Percentiles rank a stretch among this genome's conserved stretches.
Conservation (phyloP, 495 filamentous ascomycete genomes). For the Neurospora intermedia region DNA sequence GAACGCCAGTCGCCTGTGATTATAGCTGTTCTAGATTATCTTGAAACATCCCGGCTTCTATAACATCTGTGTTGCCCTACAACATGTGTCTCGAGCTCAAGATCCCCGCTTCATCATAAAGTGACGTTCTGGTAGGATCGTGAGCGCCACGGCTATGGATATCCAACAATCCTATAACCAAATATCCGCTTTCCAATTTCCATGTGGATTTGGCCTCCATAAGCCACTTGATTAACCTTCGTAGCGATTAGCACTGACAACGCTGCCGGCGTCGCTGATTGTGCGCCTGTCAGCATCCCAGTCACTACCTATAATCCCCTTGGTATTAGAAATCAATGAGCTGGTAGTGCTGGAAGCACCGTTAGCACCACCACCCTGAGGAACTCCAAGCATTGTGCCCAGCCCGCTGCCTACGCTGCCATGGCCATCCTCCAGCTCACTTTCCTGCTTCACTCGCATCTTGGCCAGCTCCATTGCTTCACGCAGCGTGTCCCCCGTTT, state of each 20-base stretch:
- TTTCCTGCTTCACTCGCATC: slow-evolving; percentile 33
- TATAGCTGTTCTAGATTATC: not conserved
- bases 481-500: slow-evolving; percentile 68
- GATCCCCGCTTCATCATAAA: not conserved
- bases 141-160: not conserved
- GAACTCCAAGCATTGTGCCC: slow-evolving; percentile 40
- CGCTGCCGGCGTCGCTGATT: slow-evolving; percentile 21
- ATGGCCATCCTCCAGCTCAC: slow-evolving; percentile 20
- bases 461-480: slow-evolving; percentile 68
- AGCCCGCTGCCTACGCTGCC: slow-evolving; percentile 27
- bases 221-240: not conserved
- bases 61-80: not conserved
- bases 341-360: slow-evolving; percentile 8
- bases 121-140: not conserved
- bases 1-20: not conserved
- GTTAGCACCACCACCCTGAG: slow-evolving; percentile 25
- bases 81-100: not conserved
- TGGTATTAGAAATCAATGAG: slow-evolving; percentile 2
- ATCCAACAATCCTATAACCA: not conserved
- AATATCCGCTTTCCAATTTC: not conserved
- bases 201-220: not conserved
- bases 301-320: slow-evolving; percentile 15
- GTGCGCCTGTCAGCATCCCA: slow-evolving; percentile 19
- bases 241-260: slow-evolving; percentile 8
- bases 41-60: not conserved